Conservation (phyloP, 2,329 filamentous ascomycete genomes). For the Alternaria gansuensis region DNA sequence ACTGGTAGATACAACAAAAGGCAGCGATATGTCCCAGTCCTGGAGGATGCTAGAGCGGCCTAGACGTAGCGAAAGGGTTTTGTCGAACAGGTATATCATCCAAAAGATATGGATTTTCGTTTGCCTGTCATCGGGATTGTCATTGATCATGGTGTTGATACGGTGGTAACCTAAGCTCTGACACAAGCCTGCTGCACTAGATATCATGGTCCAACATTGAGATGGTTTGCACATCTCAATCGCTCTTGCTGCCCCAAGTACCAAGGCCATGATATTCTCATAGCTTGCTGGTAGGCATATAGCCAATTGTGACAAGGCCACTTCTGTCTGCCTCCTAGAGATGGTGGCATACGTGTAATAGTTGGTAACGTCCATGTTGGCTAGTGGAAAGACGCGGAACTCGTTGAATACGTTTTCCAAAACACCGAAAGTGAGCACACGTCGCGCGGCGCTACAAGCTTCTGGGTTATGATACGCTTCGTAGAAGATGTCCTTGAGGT, state of each 20-base stretch:
- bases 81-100: constrained; percentile 53
- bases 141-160: constrained; percentile 47
- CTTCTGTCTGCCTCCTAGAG: constrained; percentile 57
- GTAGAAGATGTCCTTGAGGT: constrained; percentile 37
- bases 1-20: constrained; percentile 24
- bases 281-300: constrained; percentile 46
- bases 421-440: constrained; percentile 44
- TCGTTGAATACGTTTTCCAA: constrained; percentile 44
- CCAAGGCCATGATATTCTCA: constrained; percentile 50
- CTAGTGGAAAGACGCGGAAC: constrained; percentile 32
- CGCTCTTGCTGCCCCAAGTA: constrained; percentile 44
- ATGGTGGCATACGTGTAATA: constrained; percentile 21
- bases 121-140: constrained; percentile 39
- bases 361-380: constrained; percentile 22
- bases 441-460: constrained; percentile 33
- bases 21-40: constrained; percentile 52
- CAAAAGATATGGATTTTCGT: constrained; percentile 49
- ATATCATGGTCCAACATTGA: constrained; percentile 46
- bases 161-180: constrained; percentile 51
- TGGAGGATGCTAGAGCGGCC: constrained; percentile 51
- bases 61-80: constrained; percentile 50
- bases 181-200: constrained; percentile 44
- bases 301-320: constrained; percentile 45
- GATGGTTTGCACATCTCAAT: constrained; percentile 51
- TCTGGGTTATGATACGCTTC: constrained; percentile 37